Conservation (phyloP, 1,284 basidiomycete genomes). For the Irpex sp. region DNA sequence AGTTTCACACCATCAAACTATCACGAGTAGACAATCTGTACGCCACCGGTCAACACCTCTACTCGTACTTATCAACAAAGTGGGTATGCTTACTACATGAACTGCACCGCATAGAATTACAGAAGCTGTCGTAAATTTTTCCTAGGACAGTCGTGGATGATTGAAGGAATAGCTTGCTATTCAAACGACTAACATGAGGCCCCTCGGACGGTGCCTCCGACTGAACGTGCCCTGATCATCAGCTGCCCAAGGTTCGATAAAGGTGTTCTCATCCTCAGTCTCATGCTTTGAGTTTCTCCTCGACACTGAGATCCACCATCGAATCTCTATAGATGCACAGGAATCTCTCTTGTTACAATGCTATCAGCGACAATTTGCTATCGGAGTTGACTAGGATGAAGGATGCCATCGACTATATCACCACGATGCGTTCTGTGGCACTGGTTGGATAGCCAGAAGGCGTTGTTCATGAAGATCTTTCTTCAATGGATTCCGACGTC, state of each 20-base stretch:
- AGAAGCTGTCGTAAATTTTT: not conserved
- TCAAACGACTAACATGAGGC: not conserved
- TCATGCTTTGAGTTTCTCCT: slow-evolving; percentile 2
- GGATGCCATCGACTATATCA: not conserved
- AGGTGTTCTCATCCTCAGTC: not conserved
- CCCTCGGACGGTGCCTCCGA: not conserved
- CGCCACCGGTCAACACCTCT: not conserved
- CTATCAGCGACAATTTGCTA: not conserved
- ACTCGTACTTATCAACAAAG: not conserved
- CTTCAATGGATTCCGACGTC: not conserved
- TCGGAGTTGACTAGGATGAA: not conserved
- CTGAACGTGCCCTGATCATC: slow-evolving; percentile 3
- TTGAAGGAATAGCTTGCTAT: not conserved
- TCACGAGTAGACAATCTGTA: not conserved
- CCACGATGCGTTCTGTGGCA: not conserved
- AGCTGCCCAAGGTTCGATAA: not conserved
- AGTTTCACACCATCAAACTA: no score
- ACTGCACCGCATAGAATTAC: not conserved
- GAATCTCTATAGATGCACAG: not conserved
- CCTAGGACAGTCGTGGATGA: not conserved
- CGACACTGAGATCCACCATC: not conserved
- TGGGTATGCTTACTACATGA: not conserved
- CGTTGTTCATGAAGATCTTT: slow-evolving; percentile 2
- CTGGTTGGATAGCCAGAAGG: not conserved
- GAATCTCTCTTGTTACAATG: not conserved